phyloP scores from a whole-genome alignment of 2,329 filamentous ascomycete genomes.

The Clarireedia monteithiana region DNA sequence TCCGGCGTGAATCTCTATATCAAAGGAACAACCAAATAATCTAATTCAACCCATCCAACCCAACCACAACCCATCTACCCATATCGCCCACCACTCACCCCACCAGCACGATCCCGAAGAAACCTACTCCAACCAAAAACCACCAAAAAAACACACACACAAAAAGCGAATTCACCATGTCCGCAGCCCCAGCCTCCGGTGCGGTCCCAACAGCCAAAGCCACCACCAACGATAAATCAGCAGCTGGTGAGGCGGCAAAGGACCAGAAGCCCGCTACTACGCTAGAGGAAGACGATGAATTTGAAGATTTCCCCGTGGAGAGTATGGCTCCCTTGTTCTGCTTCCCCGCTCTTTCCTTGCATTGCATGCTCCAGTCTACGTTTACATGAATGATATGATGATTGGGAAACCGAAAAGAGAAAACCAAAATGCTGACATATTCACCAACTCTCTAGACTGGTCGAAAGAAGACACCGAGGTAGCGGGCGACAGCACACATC shows the following conservation, averaged over 20 bases:
- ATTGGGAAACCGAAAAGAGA: neutral
- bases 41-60: neutral
- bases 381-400: neutral
- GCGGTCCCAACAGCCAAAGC: conserved; percentile 20
- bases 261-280: conserved; percentile 43
- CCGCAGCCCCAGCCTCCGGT: conserved; percentile 26
- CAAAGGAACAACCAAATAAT: neutral
- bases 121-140: too few relatives aligned
- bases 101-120: neutral
- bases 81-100: neutral
- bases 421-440: conserved; percentile 8
- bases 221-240: conserved; percentile 18
- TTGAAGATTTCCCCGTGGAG: conserved; percentile 97
- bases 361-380: neutral
- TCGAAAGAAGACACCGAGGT: conserved; percentile 82
- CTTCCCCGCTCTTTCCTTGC: neutral
- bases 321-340: conserved; percentile 44
- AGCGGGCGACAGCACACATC: conserved; percentile 67
- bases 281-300: conserved; percentile 96
- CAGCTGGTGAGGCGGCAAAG: conserved; percentile 29
- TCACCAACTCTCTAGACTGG: conserved; percentile 60
- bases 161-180: conserved; percentile 18
- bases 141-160: neutral
- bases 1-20: too few relatives aligned
- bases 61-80: neutral